Evolutionary conservation across 257 asterid genomes (phyloP).

Genomic region (Nicotiana otophora): DNA sequence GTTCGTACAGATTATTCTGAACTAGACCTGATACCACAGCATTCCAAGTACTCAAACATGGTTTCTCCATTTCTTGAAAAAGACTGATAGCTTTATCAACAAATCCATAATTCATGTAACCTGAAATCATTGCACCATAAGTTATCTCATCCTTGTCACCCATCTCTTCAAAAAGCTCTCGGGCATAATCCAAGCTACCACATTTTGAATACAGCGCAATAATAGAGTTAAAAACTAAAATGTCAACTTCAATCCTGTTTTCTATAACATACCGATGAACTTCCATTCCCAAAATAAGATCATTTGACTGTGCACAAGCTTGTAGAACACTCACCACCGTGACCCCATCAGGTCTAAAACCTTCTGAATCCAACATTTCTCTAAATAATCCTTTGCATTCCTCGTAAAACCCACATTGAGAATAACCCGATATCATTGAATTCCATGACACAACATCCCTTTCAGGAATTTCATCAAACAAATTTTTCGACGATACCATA

Average conservation of each 20-base stretch:
- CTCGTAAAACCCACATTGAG: slow-evolving; percentile 61
- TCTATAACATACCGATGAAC: slow-evolving; percentile 58
- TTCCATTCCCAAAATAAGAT: slow-evolving; percentile 67
- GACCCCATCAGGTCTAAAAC: slow-evolving; percentile 49
- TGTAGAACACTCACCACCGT: slow-evolving; percentile 63
- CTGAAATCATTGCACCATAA: slow-evolving; percentile 68
- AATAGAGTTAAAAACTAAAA: slow-evolving; percentile 59
- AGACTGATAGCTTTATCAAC: slow-evolving; percentile 52
- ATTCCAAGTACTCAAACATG: slow-evolving; percentile 74
- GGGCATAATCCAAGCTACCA: slow-evolving; percentile 76
- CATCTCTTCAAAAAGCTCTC: slow-evolving; percentile 71
- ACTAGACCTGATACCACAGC: slow-evolving; percentile 71
- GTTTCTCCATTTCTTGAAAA: slow-evolving; percentile 45
- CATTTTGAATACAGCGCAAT: slow-evolving; percentile 69
- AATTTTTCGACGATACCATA: slow-evolving; percentile 43
- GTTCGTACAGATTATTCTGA: slow-evolving; percentile 55
- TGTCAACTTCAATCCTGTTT: slow-evolving; percentile 49
- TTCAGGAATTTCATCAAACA: slow-evolving; percentile 58
- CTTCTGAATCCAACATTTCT: slow-evolving; percentile 43
- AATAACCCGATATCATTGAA: slow-evolving; percentile 76
- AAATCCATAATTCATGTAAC: slow-evolving; percentile 78
- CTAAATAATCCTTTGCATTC: slow-evolving; percentile 63
- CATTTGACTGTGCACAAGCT: slow-evolving; percentile 76
- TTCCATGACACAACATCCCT: slow-evolving; percentile 85
- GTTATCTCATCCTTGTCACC: slow-evolving; percentile 66